Evolutionary conservation across 2,329 filamentous ascomycete species (phyloP).

Genomic region (Trichoderma koningiopsis): DNA sequence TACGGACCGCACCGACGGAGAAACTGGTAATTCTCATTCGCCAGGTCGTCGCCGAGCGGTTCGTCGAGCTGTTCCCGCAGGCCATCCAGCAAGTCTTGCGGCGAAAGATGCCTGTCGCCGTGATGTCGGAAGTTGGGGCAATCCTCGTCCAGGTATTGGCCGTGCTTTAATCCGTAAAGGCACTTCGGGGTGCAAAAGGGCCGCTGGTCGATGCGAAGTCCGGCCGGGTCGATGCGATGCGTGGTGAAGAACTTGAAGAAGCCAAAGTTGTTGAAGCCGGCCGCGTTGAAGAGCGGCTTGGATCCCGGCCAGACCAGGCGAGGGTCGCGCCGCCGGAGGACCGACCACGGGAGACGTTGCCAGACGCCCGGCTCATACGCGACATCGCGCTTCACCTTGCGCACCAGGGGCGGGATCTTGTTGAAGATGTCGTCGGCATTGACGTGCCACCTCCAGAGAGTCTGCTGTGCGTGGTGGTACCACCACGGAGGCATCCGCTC

Average conservation of each 20-base stretch:
- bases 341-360: not conserved
- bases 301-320: not conserved
- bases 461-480: conserved; percentile 36
- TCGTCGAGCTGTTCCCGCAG: not conserved
- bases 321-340: not conserved
- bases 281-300: not conserved
- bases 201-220: conserved; percentile 23
- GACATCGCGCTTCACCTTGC: not conserved
- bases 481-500: conserved; percentile 35
- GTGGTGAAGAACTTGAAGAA: not conserved
- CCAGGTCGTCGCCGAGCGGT: not conserved
- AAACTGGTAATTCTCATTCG: conserved; percentile 12
- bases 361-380: not conserved
- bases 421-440: not conserved
- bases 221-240: not conserved
- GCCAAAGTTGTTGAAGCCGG: not conserved
- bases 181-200: conserved; percentile 37
- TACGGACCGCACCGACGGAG: conserved; percentile 36
- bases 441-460: too few relatives aligned
- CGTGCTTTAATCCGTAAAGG: conserved; percentile 31
- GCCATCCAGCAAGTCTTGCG: not conserved
- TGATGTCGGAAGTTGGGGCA: not conserved
- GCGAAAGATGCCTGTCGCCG: not conserved
- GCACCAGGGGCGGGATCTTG: not conserved
- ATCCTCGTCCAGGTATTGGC: conserved; percentile 30